Percentiles rank a stretch among this genome's conserved stretches.
These are phyloP conservation scores for Moesziomyces aphidis DNA, from an alignment of 1,284 basidiomycete genomes.

Conservation along the genomic window DNA sequence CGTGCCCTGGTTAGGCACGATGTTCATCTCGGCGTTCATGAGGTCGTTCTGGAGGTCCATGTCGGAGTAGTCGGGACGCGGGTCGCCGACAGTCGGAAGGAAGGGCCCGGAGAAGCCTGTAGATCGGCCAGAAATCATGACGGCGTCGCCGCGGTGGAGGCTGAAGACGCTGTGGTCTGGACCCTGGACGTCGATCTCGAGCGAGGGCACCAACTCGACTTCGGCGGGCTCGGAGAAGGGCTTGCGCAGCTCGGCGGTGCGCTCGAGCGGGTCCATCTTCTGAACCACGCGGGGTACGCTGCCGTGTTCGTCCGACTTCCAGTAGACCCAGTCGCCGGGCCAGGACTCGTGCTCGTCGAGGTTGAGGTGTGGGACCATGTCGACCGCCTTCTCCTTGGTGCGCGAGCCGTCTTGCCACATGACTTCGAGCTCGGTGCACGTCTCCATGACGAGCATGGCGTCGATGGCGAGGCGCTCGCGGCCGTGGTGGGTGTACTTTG, in stretches of 20 bases:
- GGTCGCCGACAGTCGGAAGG: constrained; percentile 43
- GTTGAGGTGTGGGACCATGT: constrained; percentile 80
- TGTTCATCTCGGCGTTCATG: constrained; percentile 27
- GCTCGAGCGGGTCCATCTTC: constrained; percentile 61
- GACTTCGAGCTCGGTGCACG: constrained; percentile 77
- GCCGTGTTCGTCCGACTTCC: constrained; percentile 79
- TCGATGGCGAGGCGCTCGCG: constrained; percentile 33
- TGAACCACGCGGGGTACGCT: constrained; percentile 79
- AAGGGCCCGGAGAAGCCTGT: constrained; percentile 72
- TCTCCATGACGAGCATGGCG: constrained; percentile 74
- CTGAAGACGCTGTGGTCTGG: constrained; percentile 72
- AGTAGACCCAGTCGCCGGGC: constrained; percentile 89
- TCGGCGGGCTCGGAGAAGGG: constrained; percentile 54
- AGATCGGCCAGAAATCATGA: constrained; percentile 76
- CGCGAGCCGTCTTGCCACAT: constrained; percentile 87
- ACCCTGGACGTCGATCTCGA: constrained; percentile 89
- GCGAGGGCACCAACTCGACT: constrained; percentile 79
- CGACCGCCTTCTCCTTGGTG: constrained; percentile 74
- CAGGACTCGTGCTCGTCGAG: constrained; percentile 68
- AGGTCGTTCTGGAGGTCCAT: constrained; percentile 31
- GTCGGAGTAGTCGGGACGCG: constrained; percentile 34
- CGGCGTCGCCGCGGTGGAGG: constrained; percentile 82
- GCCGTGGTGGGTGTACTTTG: constrained; percentile 39
- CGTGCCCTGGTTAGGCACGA: constrained; percentile 4
- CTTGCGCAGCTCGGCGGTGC: constrained; percentile 59